Percentiles rank a stretch among this genome's conserved stretches.
Evolutionary conservation across 345 rosid genomes (phyloP).

Genomic region (Capsella bursapastoris): DNA sequence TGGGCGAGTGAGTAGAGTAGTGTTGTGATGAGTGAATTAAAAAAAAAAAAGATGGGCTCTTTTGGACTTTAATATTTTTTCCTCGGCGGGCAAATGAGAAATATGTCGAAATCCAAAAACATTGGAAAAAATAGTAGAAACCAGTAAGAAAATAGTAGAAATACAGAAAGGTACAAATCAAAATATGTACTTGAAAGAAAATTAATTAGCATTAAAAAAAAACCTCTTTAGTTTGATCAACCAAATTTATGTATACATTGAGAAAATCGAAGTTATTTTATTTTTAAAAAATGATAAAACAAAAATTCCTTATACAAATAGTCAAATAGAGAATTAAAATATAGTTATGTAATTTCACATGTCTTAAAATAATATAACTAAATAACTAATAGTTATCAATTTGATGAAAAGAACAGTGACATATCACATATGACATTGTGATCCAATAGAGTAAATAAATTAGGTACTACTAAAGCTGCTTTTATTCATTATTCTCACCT

Average conservation of each 20-base stretch:
- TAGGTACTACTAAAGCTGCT: background rate
- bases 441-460: background rate
- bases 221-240: background rate
- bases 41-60: conserved; percentile 23
- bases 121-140: background rate
- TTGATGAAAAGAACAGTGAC: background rate
- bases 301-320: too few species aligned
- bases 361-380: background rate
- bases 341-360: background rate
- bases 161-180: background rate
- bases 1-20: background rate
- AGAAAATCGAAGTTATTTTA: background rate
- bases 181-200: background rate
- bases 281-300: too few species aligned
- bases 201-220: background rate
- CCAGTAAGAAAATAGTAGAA: background rate
- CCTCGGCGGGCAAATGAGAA: conserved; percentile 34
- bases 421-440: background rate
- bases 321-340: too few species aligned
- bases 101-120: conserved; percentile 25
- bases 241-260: background rate
- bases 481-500: background rate
- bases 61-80: conserved; percentile 21
- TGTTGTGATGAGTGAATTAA: too few species aligned
- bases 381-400: too few species aligned